Percentiles rank a stretch among this genome's conserved stretches.
phyloP scores from a whole-genome alignment of 345 rosid genomes.

The Gossypium raimondii region DNA sequence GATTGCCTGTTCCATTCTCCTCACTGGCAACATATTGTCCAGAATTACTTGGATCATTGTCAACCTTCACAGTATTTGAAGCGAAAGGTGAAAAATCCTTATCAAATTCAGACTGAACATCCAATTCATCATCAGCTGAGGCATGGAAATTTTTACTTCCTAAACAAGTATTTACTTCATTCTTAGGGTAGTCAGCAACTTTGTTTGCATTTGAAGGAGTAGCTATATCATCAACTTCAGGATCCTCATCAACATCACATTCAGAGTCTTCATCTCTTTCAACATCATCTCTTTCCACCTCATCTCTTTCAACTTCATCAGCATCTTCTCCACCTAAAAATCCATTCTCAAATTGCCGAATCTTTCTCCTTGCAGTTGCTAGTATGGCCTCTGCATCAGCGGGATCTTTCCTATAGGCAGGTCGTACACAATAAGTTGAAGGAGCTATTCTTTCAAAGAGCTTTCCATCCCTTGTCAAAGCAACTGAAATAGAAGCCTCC shows the following conservation, averaged over 20 bases:
- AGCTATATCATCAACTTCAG: slow-evolving; percentile 81
- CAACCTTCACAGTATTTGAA: slow-evolving; percentile 37
- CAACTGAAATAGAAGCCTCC: slow-evolving; percentile 99
- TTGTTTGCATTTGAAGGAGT: slow-evolving; percentile 44
- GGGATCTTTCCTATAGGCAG: slow-evolving; percentile 92
- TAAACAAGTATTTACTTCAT: slow-evolving; percentile 39
- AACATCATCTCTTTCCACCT: slow-evolving; percentile 57
- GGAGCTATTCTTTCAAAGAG: slow-evolving; percentile 99
- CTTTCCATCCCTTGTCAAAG: slow-evolving; percentile 97
- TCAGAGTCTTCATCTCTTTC: slow-evolving; percentile 88
- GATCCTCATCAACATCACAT: slow-evolving; percentile 92
- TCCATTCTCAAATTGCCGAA: slow-evolving; percentile 87
- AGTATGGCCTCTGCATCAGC: slow-evolving; percentile 91
- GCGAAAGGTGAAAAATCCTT: slow-evolving; percentile 39
- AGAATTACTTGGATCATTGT: slow-evolving; percentile 26
- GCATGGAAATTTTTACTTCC: slow-evolving; percentile 41
- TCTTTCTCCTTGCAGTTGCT: slow-evolving; percentile 84
- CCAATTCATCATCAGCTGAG: slow-evolving; percentile 30
- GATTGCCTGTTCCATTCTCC: slow-evolving; percentile 29
- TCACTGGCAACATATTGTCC: slow-evolving; percentile 34
- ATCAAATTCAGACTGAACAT: slow-evolving; percentile 33
- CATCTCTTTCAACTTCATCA: slow-evolving; percentile 78
- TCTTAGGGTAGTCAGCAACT: slow-evolving; percentile 33
- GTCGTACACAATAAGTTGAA: slow-evolving; percentile 91
- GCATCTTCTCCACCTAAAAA: slow-evolving; percentile 64